A percentile compares a stretch with the other conserved stretches of the same genome.
These are phyloP conservation scores for Fragaria ananassa DNA, from an alignment of 306 rosid species.

Conservation along the genomic window DNA sequence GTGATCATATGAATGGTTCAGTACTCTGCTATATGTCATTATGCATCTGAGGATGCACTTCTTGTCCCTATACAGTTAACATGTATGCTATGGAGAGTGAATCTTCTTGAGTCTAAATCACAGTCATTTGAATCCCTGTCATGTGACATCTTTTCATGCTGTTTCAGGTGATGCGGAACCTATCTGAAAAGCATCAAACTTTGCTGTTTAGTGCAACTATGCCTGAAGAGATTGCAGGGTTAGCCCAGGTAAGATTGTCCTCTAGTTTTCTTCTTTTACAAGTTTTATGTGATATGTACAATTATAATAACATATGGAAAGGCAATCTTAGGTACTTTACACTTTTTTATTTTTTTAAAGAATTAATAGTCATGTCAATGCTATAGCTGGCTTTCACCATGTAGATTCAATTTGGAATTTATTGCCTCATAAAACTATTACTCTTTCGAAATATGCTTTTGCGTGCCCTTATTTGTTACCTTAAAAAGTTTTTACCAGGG, in stretches of 20 bases:
- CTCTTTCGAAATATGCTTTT: not conserved
- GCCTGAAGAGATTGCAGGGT: slow-evolving; percentile 85
- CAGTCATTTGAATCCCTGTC: not conserved
- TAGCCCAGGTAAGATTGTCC: slow-evolving; percentile 57
- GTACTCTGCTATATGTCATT: not conserved
- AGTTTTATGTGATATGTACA: not conserved
- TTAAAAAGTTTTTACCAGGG: not conserved
- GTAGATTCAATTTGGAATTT: not conserved
- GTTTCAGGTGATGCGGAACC: slow-evolving; percentile 66
- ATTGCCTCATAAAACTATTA: not conserved
- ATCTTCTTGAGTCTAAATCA: not conserved
- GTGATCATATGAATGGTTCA: not conserved
- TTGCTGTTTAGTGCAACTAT: slow-evolving; percentile 84
- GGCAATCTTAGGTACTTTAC: not conserved
- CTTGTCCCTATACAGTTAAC: not conserved
- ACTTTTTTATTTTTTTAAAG: not conserved
- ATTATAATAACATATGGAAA: not conserved
- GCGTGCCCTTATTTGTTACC: not conserved
- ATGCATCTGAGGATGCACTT: not conserved
- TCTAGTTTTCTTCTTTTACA: not conserved
- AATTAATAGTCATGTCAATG: not conserved
- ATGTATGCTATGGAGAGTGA: not conserved
- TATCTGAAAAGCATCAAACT: slow-evolving; percentile 82
- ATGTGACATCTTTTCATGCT: slow-evolving; percentile 18
- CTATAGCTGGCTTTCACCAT: not conserved